Conservation (phyloP, 2,329 filamentous ascomycete species). For the Lizonia empirigonia region DNA sequence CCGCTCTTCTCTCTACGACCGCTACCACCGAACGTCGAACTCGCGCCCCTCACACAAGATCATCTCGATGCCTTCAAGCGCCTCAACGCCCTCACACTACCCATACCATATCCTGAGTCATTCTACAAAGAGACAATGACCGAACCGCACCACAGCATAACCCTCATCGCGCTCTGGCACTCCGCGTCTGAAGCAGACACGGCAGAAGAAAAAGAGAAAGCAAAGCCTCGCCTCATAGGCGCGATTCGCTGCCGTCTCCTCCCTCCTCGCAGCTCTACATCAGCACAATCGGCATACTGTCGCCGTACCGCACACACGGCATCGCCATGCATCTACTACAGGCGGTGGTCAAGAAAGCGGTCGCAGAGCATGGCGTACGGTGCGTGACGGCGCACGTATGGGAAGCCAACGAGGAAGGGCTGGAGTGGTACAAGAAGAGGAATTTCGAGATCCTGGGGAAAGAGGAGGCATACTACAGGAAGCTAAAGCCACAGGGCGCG, state of each 20-base stretch:
- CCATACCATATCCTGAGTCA: slow-evolving; percentile 64
- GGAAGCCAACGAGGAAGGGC: slow-evolving; percentile 64
- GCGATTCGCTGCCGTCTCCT: slow-evolving; percentile 56
- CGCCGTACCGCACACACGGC: slow-evolving; percentile 63
- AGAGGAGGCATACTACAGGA: slow-evolving; percentile 64
- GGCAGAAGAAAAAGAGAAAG: slow-evolving; percentile 7
- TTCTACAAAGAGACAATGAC: slow-evolving; percentile 67
- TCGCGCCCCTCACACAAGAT: slow-evolving; percentile 58
- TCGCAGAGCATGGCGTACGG: slow-evolving; percentile 57
- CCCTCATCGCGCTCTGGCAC: slow-evolving; percentile 65
- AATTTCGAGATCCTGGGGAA: slow-evolving; percentile 60
- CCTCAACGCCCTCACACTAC: slow-evolving; percentile 63
- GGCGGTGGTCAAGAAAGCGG: slow-evolving; percentile 53
- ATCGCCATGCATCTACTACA: slow-evolving; percentile 62
- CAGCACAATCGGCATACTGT: slow-evolving; percentile 63
- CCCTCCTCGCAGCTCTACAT: slow-evolving; percentile 60
- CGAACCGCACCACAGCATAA: slow-evolving; percentile 60
- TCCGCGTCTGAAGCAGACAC: slow-evolving; percentile 18
- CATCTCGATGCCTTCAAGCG: slow-evolving; percentile 63
- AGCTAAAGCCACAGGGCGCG: slow-evolving; percentile 62
- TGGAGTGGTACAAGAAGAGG: slow-evolving; percentile 65
- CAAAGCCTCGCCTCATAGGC: slow-evolving; percentile 50
- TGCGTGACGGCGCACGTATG: slow-evolving; percentile 68
- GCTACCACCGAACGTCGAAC: slow-evolving; percentile 57
- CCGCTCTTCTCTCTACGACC: slow-evolving; percentile 37